These are phyloP conservation scores for Cordyceps javanica DNA, from an alignment of 2,329 filamentous ascomycete genomes.

Conservation along the genomic window DNA sequence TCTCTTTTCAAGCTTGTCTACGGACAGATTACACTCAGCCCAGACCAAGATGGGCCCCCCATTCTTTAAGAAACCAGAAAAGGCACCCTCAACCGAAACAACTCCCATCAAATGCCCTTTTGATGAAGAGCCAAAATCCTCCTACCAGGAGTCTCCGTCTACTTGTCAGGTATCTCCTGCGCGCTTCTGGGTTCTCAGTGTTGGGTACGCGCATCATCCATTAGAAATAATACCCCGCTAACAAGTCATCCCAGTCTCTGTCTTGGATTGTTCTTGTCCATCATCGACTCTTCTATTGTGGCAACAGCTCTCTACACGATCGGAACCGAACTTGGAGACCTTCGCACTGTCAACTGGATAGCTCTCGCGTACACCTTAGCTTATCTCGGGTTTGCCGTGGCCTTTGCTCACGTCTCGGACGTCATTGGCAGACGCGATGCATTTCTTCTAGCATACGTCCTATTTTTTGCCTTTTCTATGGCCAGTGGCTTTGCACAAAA, in stretches of 20 bases:
- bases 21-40: neutral
- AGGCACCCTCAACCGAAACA: neutral
- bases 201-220: neutral
- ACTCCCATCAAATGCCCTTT: neutral
- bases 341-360: constrained; percentile 45
- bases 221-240: neutral
- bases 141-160: neutral
- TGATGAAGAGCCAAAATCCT: neutral
- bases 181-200: constrained; percentile 12
- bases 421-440: constrained; percentile 47
- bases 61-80: neutral
- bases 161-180: neutral
- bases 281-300: constrained; percentile 55
- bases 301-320: constrained; percentile 54
- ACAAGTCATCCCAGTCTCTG: constrained; percentile 32
- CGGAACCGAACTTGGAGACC: constrained; percentile 41
- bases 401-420: constrained; percentile 50
- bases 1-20: neutral
- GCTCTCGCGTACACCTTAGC: constrained; percentile 50
- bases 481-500: constrained; percentile 43
- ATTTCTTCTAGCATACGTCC: constrained; percentile 42
- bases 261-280: constrained; percentile 49
- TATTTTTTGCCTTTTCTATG: constrained; percentile 52
- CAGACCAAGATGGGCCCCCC: neutral
- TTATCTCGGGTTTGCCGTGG: constrained; percentile 50